These are phyloP conservation scores for Kazachstania kunashirensis DNA, from an alignment of 805 yeast species.

Conservation along the genomic window DNA sequence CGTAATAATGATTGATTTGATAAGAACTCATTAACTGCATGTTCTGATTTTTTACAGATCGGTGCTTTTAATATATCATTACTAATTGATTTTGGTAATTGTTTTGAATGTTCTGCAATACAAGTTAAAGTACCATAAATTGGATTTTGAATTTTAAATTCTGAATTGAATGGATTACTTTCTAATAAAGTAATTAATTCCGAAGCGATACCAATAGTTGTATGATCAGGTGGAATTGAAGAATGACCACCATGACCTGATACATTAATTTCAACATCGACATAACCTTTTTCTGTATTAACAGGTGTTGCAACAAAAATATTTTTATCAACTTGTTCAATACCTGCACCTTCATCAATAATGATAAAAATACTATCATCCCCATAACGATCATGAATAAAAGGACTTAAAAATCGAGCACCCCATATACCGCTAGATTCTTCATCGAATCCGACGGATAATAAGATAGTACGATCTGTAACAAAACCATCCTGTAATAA, in stretches of 20 bases:
- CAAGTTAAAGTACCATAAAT: slow-evolving; percentile 48
- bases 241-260: slow-evolving; percentile 72
- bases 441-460: slow-evolving; percentile 74
- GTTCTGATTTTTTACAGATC: slow-evolving; percentile 25
- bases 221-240: slow-evolving; percentile 72
- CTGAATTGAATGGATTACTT: slow-evolving; percentile 33
- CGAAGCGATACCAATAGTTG: slow-evolving; percentile 65
- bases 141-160: slow-evolving; percentile 49
- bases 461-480: slow-evolving; percentile 54
- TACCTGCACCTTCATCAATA: slow-evolving; percentile 58
- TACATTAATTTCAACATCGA: slow-evolving; percentile 43
- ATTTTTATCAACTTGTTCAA: slow-evolving; percentile 32
- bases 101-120: slow-evolving; percentile 40
- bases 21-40: slow-evolving; percentile 25
- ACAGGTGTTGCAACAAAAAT: slow-evolving; percentile 44
- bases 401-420: slow-evolving; percentile 40
- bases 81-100: slow-evolving; percentile 16
- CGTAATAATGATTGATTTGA: slow-evolving; percentile 13
- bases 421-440: slow-evolving; percentile 59
- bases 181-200: slow-evolving; percentile 51
- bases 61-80: slow-evolving; percentile 30
- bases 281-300: slow-evolving; percentile 53
- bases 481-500: slow-evolving; percentile 40
- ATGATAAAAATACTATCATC: slow-evolving; percentile 48
- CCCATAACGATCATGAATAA: slow-evolving; percentile 48